A percentile compares a stretch with the other conserved stretches of the same genome.
These are phyloP conservation scores for Fraxinus quadrangulata DNA, from an alignment of 257 asterid genomes.

Conservation along the genomic window DNA sequence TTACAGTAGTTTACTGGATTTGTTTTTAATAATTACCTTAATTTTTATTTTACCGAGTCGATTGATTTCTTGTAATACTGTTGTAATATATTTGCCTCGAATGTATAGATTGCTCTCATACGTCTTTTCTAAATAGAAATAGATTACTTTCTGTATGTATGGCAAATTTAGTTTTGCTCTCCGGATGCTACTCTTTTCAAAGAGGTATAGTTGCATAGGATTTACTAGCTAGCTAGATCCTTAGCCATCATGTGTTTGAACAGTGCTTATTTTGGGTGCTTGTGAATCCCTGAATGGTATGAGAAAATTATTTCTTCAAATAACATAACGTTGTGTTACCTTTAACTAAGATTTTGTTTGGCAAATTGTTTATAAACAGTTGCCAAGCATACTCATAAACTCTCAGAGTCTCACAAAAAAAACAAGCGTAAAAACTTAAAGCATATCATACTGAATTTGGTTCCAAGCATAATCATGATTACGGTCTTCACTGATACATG, in stretches of 20 bases:
- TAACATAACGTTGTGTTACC: background rate
- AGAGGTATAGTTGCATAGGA: background rate
- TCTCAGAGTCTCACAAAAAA: background rate
- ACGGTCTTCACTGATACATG: conserved; percentile 7
- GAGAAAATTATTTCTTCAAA: background rate
- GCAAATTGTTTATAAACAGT: no score
- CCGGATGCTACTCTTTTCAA: background rate
- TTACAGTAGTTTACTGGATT: background rate
- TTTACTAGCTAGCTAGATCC: background rate
- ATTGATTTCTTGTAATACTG: background rate
- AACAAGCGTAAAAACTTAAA: background rate
- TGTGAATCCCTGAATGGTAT: background rate
- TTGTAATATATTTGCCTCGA: background rate
- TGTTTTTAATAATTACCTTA: background rate
- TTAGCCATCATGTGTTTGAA: background rate
- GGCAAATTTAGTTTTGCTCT: background rate
- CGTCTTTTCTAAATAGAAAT: background rate
- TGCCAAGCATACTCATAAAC: no score
- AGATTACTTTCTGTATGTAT: background rate
- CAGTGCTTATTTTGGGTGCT: background rate
- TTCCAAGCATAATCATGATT: background rate
- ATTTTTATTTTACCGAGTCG: background rate
- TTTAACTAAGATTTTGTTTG: background rate
- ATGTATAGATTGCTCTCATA: background rate
- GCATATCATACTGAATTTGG: background rate